Evolutionary conservation across 768 basidiomycete species (phyloP), one percentile per base, ranked within the genome.

Genomic region (Auricularia auricula-judae): DNA sequence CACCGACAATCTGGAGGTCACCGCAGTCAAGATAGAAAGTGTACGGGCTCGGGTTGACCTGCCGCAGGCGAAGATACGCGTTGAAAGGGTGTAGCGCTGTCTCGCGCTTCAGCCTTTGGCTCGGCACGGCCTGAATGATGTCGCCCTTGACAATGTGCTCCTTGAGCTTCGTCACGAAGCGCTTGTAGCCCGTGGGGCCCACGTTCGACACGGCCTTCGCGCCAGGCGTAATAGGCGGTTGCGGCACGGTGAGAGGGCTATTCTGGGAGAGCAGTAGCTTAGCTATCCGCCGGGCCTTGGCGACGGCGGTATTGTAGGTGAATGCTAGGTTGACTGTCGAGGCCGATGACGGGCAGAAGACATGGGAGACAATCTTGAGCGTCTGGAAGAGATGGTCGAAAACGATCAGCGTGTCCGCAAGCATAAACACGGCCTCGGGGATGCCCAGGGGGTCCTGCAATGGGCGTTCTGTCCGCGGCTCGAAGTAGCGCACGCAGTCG

Each of bases 61-160:
- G 88, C 56, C 97, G 87, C 56, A 99, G 81, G 63, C 92, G 90
- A 61, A 97, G 82, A 72, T 98, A 99, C 5, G 88, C 93, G 77
- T 98, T 99, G 81, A 99, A 99, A 1, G 97, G 96, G 73, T 98
- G 93, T 21, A 99, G 78, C 21, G 82, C 74, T 0, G 97, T 98
- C 42, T 89, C 88, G 39, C 93, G 84, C 14, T 91, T 79, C 36
- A 98, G 79, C 35, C 95, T 82, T 74, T 98, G 97, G 10, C 93
- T 95, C 7, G 97, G 97, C 5, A 99, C 97, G 2, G 97, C 97
- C 75, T 99, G 97, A 68, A 99, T 98, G 71, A 99, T 98, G 76
- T 99, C 95, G 35, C 97, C 97, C 18, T 88, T 89, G 64, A 98
- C 81, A 64, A 99, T 97, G 72, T 93, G 94, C 71, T 96, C 82